Evolutionary conservation across 176 grass and related monocot species (phyloP).

Genomic region (Raddia distichophylla): DNA sequence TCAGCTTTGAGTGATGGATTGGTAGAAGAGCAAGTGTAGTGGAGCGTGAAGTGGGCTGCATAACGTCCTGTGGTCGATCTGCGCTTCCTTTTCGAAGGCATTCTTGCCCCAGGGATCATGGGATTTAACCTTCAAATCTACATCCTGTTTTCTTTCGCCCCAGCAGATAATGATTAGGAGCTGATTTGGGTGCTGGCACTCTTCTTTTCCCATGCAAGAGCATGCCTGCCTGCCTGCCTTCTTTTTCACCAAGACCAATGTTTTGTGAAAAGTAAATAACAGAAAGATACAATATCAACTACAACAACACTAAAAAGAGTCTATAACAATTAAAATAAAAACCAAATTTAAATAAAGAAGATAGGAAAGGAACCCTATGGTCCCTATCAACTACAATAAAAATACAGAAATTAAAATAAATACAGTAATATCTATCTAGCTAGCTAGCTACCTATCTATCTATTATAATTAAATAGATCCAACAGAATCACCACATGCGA

Average conservation of each 20-base stretch:
- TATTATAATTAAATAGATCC: too few relatives aligned
- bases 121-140: conserved; percentile 51
- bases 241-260: conserved; percentile 43
- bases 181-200: conserved; percentile 43
- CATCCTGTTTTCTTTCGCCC: conserved; percentile 31
- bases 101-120: conserved; percentile 14
- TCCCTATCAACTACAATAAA: too few relatives aligned
- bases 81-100: conserved; percentile 5
- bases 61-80: conserved; percentile 17
- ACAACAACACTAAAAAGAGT: too few relatives aligned
- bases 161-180: conserved; percentile 49
- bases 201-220: conserved; percentile 33
- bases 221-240: conserved; percentile 21
- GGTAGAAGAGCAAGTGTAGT: conserved; percentile 40
- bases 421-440: too few relatives aligned
- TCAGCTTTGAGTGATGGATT: conserved; percentile 43
- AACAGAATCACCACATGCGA: too few relatives aligned
- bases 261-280: too few relatives aligned
- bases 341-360: too few relatives aligned
- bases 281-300: too few relatives aligned
- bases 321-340: too few relatives aligned
- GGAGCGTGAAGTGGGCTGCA: conserved; percentile 52
- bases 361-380: too few relatives aligned
- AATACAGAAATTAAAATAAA: too few relatives aligned
- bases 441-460: too few relatives aligned